Base-by-base conservation (phyloP, 2,329 filamentous ascomycete species). In the Delphinella strobiligena region DNA sequence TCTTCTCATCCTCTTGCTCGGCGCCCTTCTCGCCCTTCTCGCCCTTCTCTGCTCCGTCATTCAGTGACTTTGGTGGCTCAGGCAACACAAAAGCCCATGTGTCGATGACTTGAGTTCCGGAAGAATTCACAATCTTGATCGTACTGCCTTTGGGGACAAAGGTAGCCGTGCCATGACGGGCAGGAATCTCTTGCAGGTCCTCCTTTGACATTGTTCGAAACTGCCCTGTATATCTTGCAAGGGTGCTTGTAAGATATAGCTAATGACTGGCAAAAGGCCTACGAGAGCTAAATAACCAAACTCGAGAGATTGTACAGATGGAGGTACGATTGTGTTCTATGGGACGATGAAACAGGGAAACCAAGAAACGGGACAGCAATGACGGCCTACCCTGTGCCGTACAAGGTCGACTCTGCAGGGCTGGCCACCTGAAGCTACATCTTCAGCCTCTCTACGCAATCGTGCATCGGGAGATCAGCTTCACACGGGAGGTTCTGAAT, bases 61-160 rank as follows among this genome's bases (percentile, higher is more conserved):
- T 49, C 0, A 46, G 49, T 8, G 45, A 53, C 27, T 60, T 56
- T 3, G 65, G 66, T 12, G 66, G 65, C n/a, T 59, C 54, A 8
- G 60, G 59, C 24, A 70, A 47, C 2, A 62, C 62, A 47, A 70
- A 69, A 0, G 64, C 67, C 67, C 67, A 70, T 17, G 63, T 66
- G 42, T 66, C 66, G 17, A 69, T 58, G 8, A 67, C 62, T 51
- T 70, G 67, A 34, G 61, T 62, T n/a, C 66, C 67, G 43, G 66
- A 67, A 1, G 63, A 67, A 41, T 69, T 69, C 41, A 69, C 60
- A 31, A 70, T 64, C 50, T 68, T 69, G 53, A 70, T 67, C 2
- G 58, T 61, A 40, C 64, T 57, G 15, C 65, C 66, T 16, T 61
- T 56, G 4, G 67, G 66, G 41, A 70, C 66, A 42, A 68, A 69